Base-by-base conservation (phyloP, 306 rosid species). In the Malus asiatica region DNA sequence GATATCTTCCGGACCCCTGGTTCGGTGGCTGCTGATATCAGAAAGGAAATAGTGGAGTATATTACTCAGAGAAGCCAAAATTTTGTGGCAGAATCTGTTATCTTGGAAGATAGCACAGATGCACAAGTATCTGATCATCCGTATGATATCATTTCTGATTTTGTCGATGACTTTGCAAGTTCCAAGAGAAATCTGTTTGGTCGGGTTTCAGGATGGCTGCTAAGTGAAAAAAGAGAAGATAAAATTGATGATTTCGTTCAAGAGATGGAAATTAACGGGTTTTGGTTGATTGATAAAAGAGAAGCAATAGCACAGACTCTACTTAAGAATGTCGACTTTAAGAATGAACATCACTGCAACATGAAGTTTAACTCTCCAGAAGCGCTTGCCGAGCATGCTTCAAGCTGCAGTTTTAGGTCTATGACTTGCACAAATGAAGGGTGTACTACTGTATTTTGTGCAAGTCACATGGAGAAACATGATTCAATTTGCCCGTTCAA, bases 201-300 rank as follows among this genome's bases (percentile, higher is more conserved):
- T 59, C 80, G 88, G 58, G 93, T 93, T 67, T 91, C 97, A 0
- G 97, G 91, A 52, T 89, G 96, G 97, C 52, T 89, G 40, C 77
- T 93, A 4, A 91, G 92, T 44, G 98, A 93, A 22, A 91, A 79
- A 79, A 84, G 97, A 79, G 98, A 93, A 84, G 98, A 93, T 66
- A 91, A 86, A 0, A 93, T 93, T 25, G 98, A 91, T 61, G 98
- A 93, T 83, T 86, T 91, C 16, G 81, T 88, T 66, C 98, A 93
- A 58, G 97, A 93, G 76, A 86, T 93, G 82, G 96, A 87, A 30
- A 73, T 82, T 19, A 86, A 86, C 84, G 88, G 89, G 45, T 91
- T 93, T 82, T 93, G 98, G 97, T 62, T 88, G 57, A 77, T 81
- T 13, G 97, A 91, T 52, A 74, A 79, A 72, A 91, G 98, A 75